Evolutionary conservation across 305 asterid genomes (phyloP), one percentile per base, ranked within the genome.

Genomic region (Solanum hybrid): DNA sequence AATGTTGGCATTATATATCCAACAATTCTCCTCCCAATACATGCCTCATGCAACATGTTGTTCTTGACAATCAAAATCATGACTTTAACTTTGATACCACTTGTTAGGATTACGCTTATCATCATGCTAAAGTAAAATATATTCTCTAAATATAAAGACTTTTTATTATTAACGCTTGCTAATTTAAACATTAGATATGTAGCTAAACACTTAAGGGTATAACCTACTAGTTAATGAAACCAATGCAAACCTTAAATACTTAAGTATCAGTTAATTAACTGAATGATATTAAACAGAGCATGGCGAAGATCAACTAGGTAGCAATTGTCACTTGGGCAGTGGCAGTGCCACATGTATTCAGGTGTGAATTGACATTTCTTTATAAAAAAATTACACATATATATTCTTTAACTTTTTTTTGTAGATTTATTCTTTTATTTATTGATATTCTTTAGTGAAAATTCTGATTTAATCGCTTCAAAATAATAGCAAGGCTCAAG

Each of bases 391-490:
- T 31, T 31, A 45, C 7, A 45, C 2, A 42, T 13, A 42, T 1
- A 42, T 42, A 13, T 14, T 40, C 13, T 10, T 12, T 12, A 17
- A 6, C 2, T 31, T 2, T 6, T 6, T 17, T 32, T 32, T 32
- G 4, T 6, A 56, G 24, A 56, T 56, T 56, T 56, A 1, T 17
- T 31, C 31, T 6, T 56, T 56, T 56, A 56, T 6, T 0, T 56
- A 56, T 56, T 6, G 10, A 56, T 56, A 7, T 15, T 56, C 0
- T 0, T 2, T 15, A 51, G 0, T 56, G 0, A 56, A 56, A 56
- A 56, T 56, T 7, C n/a, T 0, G n/a, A 56, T 56, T 51, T 51
- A 0, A 51, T 56, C 4, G 3, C n/a, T 17, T 0, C 0, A 1
- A 15, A 45, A 45, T 12, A 6, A 51, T 6, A 0, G 10, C 66